Evolutionary conservation across 441 rosid genomes (phyloP).

Genomic region (Pelargonium citronellum): DNA sequence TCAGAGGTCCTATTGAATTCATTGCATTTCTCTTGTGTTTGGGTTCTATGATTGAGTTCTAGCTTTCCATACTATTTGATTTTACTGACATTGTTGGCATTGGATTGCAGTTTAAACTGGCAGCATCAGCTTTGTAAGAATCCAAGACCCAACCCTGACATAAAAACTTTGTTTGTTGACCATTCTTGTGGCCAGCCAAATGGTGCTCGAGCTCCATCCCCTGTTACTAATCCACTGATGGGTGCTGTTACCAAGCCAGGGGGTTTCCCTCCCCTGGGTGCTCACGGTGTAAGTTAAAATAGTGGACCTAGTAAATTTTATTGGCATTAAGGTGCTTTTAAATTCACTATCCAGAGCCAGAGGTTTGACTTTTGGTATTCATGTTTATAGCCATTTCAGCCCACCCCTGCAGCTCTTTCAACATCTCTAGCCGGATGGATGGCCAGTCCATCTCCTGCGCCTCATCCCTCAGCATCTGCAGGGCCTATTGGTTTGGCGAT

Average conservation of each 20-base stretch:
- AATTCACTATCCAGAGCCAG: conserved; percentile 7
- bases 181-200: conserved; percentile 65
- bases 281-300: conserved; percentile 57
- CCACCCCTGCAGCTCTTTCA: conserved; percentile 56
- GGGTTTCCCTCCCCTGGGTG: conserved; percentile 50
- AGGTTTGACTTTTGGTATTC: conserved; percentile 14
- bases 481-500: conserved; percentile 55
- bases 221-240: conserved; percentile 71
- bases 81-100: conserved; percentile 10
- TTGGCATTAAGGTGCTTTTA: conserved; percentile 15
- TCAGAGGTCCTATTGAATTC: conserved; percentile 47
- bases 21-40: conserved; percentile 10
- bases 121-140: conserved; percentile 80
- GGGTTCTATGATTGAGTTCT: neutral
- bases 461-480: conserved; percentile 62
- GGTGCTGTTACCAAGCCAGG: conserved; percentile 54
- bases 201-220: conserved; percentile 70
- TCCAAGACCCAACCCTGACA: conserved; percentile 77
- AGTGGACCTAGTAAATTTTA: conserved; percentile 5
- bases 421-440: conserved; percentile 77
- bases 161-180: conserved; percentile 72
- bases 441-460: conserved; percentile 61
- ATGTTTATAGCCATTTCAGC: conserved; percentile 61
- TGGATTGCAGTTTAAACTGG: conserved; percentile 67
- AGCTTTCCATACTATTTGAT: conserved; percentile 5